Percentiles rank a stretch among this genome's conserved stretches.
Conservation (phyloP, 2,329 filamentous ascomycete genomes). For the Claviceps arundinis region DNA sequence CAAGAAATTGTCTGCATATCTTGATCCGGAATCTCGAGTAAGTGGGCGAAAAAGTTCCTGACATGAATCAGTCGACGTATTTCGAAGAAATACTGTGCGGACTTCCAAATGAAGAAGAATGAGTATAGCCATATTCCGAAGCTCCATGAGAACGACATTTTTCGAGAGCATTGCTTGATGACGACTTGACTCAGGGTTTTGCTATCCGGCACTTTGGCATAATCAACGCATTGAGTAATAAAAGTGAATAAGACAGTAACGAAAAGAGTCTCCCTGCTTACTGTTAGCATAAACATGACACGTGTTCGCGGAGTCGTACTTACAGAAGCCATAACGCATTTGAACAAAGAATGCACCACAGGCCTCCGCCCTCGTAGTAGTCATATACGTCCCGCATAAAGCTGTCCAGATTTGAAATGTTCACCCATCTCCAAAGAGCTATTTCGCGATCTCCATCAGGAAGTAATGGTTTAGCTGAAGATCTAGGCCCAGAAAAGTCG, state of each 20-base stretch:
- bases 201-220: conserved; percentile 57
- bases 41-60: conserved; percentile 72
- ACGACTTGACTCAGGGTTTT: conserved; percentile 38
- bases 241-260: conserved; percentile 74
- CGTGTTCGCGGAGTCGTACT: conserved; percentile 18
- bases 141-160: conserved; percentile 66
- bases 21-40: conserved; percentile 66
- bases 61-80: conserved; percentile 61
- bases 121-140: conserved; percentile 71
- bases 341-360: conserved; percentile 71
- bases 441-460: conserved; percentile 43
- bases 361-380: conserved; percentile 71
- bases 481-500: conserved; percentile 13
- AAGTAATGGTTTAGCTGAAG: conserved; percentile 16
- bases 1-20: conserved; percentile 93
- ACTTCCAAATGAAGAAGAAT: conserved; percentile 74
- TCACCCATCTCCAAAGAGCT: conserved; percentile 87
- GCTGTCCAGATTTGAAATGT: conserved; percentile 76
- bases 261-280: conserved; percentile 59
- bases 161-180: conserved; percentile 60
- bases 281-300: conserved; percentile 2
- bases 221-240: conserved; percentile 75
- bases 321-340: conserved; percentile 60
- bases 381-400: conserved; percentile 78
- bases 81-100: conserved; percentile 61